Conservation (phyloP, 2,329 filamentous ascomycete species). For the Penicillium sp. region DNA sequence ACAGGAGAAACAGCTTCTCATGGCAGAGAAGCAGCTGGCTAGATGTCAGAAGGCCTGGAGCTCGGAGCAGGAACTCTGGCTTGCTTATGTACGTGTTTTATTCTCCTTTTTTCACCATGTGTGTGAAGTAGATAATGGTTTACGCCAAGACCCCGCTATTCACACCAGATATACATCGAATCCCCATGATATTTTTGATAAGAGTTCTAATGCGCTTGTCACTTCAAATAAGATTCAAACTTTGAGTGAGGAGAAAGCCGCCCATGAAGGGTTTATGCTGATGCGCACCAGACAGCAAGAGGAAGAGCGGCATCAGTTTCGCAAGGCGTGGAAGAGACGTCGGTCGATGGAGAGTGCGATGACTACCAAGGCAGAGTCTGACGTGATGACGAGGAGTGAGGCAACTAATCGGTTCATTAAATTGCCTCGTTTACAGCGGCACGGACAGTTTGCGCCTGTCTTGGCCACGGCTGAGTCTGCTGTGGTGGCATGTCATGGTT, state of each 20-base stretch:
- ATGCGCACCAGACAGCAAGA: constrained; percentile 38
- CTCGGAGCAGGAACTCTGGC: constrained; percentile 43
- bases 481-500: constrained; percentile 19
- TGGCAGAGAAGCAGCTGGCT: constrained; percentile 35
- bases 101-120: background rate
- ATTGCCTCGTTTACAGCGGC: constrained; percentile 21
- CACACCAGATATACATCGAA: background rate
- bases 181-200: background rate
- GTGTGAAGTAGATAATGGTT: background rate
- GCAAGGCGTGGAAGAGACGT: constrained; percentile 38
- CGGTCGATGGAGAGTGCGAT: constrained; percentile 22
- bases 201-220: constrained; percentile 1
- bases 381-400: background rate
- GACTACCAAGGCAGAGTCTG: background rate
- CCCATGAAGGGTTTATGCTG: constrained; percentile 37
- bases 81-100: constrained; percentile 36
- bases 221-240: constrained; percentile 32
- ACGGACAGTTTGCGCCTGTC: constrained; percentile 14
- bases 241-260: constrained; percentile 39
- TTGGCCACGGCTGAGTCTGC: constrained; percentile 14
- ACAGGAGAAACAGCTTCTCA: constrained; percentile 34
- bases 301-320: constrained; percentile 41
- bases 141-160: background rate
- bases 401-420: constrained; percentile 12
- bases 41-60: constrained; percentile 43